phyloP scores from a whole-genome alignment of 1,284 basidiomycete species.

The Ustilago shanxiensis region DNA sequence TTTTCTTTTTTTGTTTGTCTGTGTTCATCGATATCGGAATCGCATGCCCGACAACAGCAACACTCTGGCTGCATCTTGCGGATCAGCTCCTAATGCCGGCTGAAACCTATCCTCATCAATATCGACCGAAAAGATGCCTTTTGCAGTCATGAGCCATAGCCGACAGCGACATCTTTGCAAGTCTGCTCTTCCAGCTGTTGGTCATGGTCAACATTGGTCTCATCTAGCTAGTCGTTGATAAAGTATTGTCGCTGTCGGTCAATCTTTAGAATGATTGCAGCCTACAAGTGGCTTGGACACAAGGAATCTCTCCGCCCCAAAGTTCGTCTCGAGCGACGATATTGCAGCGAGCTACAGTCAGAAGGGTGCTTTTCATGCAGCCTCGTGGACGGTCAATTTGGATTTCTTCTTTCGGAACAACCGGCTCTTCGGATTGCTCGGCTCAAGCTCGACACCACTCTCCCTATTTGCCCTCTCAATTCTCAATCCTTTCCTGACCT shows the following conservation, averaged over 20 bases:
- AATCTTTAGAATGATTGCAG: not conserved
- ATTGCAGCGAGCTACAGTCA: not conserved
- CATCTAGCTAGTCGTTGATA: not conserved
- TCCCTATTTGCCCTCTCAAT: not conserved
- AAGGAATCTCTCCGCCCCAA: conserved; percentile 40
- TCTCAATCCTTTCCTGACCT: not conserved
- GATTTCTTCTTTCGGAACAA: conserved; percentile 29
- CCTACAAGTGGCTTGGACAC: too few relatives aligned
- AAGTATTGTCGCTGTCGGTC: not conserved
- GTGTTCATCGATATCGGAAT: conserved; percentile 41
- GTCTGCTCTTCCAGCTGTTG: too few relatives aligned
- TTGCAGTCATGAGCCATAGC: too few relatives aligned
- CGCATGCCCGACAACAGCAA: conserved; percentile 23
- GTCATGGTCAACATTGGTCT: too few relatives aligned
- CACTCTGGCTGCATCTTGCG: too few relatives aligned
- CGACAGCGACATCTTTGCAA: too few relatives aligned
- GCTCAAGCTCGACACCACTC: not conserved
- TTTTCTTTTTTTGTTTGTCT: not conserved
- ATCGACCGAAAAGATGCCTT: too few relatives aligned
- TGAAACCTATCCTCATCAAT: too few relatives aligned
- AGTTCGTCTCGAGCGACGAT: conserved; percentile 7
- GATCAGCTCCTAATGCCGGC: too few relatives aligned
- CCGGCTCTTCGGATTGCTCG: conserved; percentile 35
- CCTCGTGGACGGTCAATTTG: not conserved
- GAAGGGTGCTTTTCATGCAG: conserved; percentile 1